These are phyloP conservation scores for Moesziomyces parantarcticus DNA, from an alignment of 1,284 basidiomycete species.

Conservation along the genomic window DNA sequence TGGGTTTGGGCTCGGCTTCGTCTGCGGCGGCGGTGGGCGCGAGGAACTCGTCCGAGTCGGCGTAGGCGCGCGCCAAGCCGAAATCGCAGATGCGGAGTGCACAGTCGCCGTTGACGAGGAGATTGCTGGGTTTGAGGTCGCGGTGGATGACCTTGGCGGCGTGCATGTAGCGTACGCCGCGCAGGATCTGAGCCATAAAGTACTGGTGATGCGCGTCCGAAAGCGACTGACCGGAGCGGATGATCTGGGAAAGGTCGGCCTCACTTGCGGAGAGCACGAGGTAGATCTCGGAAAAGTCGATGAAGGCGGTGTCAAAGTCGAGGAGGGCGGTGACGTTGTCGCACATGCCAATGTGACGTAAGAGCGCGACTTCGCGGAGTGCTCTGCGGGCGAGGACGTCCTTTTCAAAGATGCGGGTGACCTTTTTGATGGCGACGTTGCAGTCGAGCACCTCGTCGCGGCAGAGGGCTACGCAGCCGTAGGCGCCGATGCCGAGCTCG, in stretches of 20 bases:
- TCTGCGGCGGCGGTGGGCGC: conserved; percentile 23
- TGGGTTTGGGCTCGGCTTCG: conserved; percentile 13
- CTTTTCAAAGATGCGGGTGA: conserved; percentile 64
- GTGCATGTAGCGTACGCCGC: conserved; percentile 66
- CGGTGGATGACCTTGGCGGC: conserved; percentile 64
- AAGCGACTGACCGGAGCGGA: conserved; percentile 61
- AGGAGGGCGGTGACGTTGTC: conserved; percentile 62
- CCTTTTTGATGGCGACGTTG: conserved; percentile 67
- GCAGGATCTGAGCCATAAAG: conserved; percentile 65
- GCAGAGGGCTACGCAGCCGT: conserved; percentile 65
- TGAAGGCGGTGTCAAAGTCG: conserved; percentile 67
- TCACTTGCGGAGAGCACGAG: conserved; percentile 64
- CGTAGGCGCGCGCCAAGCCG: conserved; percentile 63
- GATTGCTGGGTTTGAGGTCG: conserved; percentile 66
- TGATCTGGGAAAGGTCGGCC: conserved; percentile 66
- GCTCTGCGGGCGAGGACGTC: conserved; percentile 64
- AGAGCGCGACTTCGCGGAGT: conserved; percentile 61
- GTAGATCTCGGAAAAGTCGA: conserved; percentile 67
- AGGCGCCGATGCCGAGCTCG: conserved; percentile 66
- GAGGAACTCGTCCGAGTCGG: conserved; percentile 27
- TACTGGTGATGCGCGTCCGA: conserved; percentile 65
- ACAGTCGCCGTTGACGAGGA: conserved; percentile 67
- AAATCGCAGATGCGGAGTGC: conserved; percentile 65
- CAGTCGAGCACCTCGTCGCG: conserved; percentile 57
- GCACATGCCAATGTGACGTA: conserved; percentile 59